A percentile compares a stretch with the other conserved stretches of the same genome.
phyloP scores from a whole-genome alignment of 257 asterid genomes.

The Primulina eburnea region DNA sequence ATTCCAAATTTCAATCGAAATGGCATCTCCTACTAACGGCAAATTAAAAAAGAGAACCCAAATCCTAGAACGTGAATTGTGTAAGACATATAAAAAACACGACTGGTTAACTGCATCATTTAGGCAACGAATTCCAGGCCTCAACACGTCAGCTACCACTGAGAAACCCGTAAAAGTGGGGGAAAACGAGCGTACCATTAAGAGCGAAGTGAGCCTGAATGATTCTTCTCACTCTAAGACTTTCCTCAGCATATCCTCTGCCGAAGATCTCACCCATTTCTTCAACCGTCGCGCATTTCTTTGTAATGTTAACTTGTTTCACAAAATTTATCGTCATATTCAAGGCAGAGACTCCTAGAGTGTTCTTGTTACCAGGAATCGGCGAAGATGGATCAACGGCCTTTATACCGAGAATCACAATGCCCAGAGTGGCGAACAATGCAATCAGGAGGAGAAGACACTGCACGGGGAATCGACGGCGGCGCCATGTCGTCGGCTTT shows the following conservation, averaged over 20 bases:
- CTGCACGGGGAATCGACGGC: constrained; percentile 40
- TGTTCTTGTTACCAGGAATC: constrained; percentile 31
- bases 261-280: constrained; percentile 83
- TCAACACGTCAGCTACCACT: not conserved
- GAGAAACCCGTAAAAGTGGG: not conserved
- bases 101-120: not conserved
- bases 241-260: constrained; percentile 54
- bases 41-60: not conserved
- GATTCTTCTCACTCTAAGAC: constrained; percentile 54
- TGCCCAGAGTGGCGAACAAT: constrained; percentile 46
- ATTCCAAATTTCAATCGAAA: not conserved
- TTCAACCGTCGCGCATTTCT: constrained; percentile 84
- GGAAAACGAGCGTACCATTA: constrained; percentile 41
- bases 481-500: constrained; percentile 43
- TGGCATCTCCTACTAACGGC: not conserved
- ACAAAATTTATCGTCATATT: constrained; percentile 19
- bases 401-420: constrained; percentile 52
- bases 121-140: constrained; percentile 2
- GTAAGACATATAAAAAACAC: not conserved
- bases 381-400: constrained; percentile 52
- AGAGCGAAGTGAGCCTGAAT: constrained; percentile 61
- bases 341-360: constrained; percentile 21
- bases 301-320: constrained; percentile 19
- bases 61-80: not conserved
- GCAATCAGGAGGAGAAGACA: constrained; percentile 41